Conservation (phyloP, 305 asterid species). For the Rubia occidens region DNA sequence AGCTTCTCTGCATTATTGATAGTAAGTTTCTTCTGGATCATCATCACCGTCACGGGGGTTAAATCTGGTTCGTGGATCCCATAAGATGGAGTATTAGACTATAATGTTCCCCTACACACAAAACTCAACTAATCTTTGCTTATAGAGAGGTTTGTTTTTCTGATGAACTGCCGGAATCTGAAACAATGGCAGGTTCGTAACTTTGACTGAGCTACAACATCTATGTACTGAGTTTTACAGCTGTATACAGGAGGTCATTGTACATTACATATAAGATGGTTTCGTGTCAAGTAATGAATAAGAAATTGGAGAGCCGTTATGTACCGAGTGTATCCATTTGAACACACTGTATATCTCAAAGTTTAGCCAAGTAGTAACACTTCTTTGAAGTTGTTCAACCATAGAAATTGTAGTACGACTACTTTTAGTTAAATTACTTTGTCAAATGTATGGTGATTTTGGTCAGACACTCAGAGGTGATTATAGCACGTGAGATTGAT, state of each 20-base stretch:
- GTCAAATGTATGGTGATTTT: constrained; percentile 7
- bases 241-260: constrained; percentile 5
- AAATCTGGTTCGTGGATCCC: neutral
- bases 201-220: constrained; percentile 15
- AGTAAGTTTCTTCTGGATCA: constrained; percentile 3
- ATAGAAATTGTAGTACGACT: neutral
- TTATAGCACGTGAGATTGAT: neutral
- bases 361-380: constrained; percentile 1
- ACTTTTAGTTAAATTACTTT: neutral
- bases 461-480: neutral
- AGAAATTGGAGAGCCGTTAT: neutral
- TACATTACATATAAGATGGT: constrained; percentile 6
- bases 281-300: neutral
- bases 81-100: neutral
- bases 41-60: neutral
- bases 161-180: neutral
- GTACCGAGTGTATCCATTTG: neutral
- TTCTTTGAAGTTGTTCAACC: neutral
- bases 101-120: neutral
- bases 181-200: neutral
- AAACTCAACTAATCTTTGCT: neutral
- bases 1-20: constrained; percentile 2
- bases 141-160: neutral
- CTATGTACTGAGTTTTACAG: constrained; percentile 16
- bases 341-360: neutral